phyloP scores from a whole-genome alignment of 2,329 filamentous ascomycete genomes.

The Claviceps sp. region DNA sequence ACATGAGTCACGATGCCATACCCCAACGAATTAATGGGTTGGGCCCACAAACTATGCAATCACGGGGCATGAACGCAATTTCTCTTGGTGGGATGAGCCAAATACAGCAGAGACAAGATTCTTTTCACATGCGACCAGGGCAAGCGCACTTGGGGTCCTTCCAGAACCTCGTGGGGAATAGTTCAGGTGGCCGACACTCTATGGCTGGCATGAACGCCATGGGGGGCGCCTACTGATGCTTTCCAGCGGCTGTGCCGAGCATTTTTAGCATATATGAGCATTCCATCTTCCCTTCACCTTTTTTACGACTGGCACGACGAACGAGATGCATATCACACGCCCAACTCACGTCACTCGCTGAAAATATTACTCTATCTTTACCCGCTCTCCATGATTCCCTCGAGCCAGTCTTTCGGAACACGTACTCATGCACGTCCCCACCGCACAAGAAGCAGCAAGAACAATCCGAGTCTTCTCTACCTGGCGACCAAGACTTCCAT shows the following conservation, averaged over 20 bases:
- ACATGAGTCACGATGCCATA: conserved; percentile 16
- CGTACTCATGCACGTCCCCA: background rate
- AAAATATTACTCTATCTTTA: too few species aligned
- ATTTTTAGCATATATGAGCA: background rate
- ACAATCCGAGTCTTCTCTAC: background rate
- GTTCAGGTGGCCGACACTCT: conserved; percentile 19
- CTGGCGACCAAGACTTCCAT: background rate
- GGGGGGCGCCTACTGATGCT: conserved; percentile 4
- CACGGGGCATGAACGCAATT: conserved; percentile 19
- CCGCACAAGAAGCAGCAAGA: background rate
- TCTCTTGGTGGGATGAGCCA: conserved; percentile 15
- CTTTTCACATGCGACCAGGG: conserved; percentile 17
- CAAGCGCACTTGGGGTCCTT: conserved; percentile 27
- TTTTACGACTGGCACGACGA: background rate
- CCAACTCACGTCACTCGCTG: background rate
- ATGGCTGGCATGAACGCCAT: conserved; percentile 18
- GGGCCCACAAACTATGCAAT: conserved; percentile 11
- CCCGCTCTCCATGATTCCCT: background rate
- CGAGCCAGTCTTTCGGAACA: background rate
- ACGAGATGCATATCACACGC: background rate
- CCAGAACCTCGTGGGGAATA: conserved; percentile 33
- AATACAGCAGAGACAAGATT: conserved; percentile 17
- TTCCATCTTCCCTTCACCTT: background rate
- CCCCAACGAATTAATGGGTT: conserved; percentile 16
- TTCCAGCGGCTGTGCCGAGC: background rate